Evolutionary conservation across 345 rosid species (phyloP).

Genomic region (Erodium maritimum): DNA sequence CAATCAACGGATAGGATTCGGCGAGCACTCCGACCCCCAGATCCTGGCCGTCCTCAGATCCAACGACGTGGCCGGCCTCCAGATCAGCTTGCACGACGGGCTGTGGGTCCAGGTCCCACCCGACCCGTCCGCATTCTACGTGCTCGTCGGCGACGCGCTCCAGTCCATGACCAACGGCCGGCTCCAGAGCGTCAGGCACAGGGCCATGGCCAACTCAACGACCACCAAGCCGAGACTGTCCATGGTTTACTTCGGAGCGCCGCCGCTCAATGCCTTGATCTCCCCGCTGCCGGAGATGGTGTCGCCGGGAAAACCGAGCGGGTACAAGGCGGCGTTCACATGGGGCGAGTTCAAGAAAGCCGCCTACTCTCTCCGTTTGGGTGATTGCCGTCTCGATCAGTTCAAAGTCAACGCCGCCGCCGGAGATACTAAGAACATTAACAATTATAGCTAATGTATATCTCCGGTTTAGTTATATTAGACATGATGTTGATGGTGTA

Average conservation of each 20-base stretch:
- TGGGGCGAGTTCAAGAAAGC: slow-evolving; percentile 82
- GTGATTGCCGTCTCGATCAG: slow-evolving; percentile 52
- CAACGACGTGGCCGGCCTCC: slow-evolving; percentile 87
- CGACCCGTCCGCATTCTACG: slow-evolving; percentile 56
- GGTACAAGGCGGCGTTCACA: slow-evolving; percentile 53
- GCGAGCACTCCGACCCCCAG: slow-evolving; percentile 99
- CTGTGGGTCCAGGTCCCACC: slow-evolving; percentile 75
- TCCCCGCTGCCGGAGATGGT: slow-evolving; percentile 50
- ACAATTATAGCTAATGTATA: too few species aligned
- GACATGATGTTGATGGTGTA: too few species aligned
- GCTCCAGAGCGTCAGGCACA: slow-evolving; percentile 70
- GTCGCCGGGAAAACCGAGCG: slow-evolving; percentile 32
- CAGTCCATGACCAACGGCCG: slow-evolving; percentile 89
- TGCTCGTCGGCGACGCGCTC: slow-evolving; percentile 73
- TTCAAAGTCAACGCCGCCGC: slow-evolving; percentile 22
- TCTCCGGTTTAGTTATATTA: too few species aligned
- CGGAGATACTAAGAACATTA: neutral
- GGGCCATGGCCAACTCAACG: slow-evolving; percentile 45
- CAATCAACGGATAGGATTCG: slow-evolving; percentile 47
- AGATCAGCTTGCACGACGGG: slow-evolving; percentile 47
- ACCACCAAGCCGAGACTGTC: slow-evolving; percentile 55
- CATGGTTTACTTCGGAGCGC: slow-evolving; percentile 78
- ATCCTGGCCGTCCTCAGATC: slow-evolving; percentile 78
- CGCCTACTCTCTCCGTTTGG: slow-evolving; percentile 54
- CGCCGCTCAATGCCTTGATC: slow-evolving; percentile 46